A percentile compares a stretch with the other conserved stretches of the same genome.
Conservation (phyloP, 2,329 filamentous ascomycete genomes). For the Colletotrichum cordylinicola region DNA sequence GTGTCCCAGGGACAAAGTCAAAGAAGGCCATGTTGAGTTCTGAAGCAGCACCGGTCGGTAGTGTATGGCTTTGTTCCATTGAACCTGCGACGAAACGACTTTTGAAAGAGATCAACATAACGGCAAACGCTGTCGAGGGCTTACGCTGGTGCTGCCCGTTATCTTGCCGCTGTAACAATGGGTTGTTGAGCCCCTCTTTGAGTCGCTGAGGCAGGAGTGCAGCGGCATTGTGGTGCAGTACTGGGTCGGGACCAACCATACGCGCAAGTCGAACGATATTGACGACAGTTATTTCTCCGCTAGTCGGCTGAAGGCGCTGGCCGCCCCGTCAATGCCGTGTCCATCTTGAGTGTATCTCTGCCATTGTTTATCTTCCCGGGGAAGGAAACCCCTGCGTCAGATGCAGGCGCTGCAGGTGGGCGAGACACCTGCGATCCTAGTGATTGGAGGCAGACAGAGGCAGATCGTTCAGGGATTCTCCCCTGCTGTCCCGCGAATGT, state of each 20-base stretch:
- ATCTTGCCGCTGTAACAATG: background rate
- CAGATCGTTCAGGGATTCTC: constrained; percentile 18
- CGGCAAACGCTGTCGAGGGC: background rate
- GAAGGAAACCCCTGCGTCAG: background rate
- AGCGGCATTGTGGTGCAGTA: background rate
- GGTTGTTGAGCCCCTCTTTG: background rate
- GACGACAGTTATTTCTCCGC: background rate
- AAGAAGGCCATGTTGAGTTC: constrained; percentile 1
- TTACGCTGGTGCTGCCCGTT: background rate
- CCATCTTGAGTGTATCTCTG: background rate
- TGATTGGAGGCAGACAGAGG: constrained; percentile 8
- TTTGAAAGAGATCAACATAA: background rate
- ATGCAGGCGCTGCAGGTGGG: background rate
- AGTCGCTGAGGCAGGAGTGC: background rate
- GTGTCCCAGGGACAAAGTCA: constrained; percentile 5
- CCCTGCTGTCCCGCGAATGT: background rate
- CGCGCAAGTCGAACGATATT: background rate
- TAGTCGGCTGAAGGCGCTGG: background rate
- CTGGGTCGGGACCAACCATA: background rate
- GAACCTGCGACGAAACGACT: background rate
- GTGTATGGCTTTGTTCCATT: background rate
- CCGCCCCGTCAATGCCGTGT: background rate
- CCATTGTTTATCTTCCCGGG: background rate
- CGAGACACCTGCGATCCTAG: background rate
- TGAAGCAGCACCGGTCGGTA: background rate